Evolutionary conservation across 176 grass and related monocot species (phyloP).

Genomic region (Rhynchospora pubera): DNA sequence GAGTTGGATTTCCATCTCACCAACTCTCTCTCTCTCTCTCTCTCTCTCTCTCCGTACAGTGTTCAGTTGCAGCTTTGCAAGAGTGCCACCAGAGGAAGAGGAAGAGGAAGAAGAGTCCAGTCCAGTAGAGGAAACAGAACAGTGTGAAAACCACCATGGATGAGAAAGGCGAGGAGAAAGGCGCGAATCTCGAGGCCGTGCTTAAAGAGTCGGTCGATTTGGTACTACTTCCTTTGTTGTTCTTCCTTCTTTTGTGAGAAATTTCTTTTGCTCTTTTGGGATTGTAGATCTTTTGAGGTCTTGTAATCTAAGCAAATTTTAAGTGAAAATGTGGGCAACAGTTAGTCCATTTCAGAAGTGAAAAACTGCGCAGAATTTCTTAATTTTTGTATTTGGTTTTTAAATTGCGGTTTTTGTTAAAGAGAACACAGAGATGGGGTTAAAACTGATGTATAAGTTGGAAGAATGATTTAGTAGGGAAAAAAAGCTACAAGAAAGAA

Average conservation of each 20-base stretch:
- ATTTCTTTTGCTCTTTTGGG: neutral
- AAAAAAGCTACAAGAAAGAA: neutral
- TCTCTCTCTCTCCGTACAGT: neutral
- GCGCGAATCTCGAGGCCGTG: constrained; percentile 50
- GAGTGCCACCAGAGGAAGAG: neutral
- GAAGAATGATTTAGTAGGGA: neutral
- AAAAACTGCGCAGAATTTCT: neutral
- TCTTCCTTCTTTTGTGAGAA: neutral
- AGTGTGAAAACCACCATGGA: constrained; percentile 27
- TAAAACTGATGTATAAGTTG: neutral
- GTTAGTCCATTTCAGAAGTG: neutral
- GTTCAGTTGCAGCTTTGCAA: neutral
- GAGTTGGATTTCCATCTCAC: constrained; percentile 19
- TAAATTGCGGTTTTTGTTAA: neutral
- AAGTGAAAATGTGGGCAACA: neutral
- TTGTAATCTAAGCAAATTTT: neutral
- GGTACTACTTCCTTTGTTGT: constrained; percentile 26
- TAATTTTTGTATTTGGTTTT: neutral
- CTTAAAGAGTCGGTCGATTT: constrained; percentile 88
- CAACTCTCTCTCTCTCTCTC: neutral
- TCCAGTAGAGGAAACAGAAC: neutral
- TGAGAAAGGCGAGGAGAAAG: constrained; percentile 49
- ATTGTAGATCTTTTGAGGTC: constrained; percentile 1
- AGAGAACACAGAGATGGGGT: neutral
- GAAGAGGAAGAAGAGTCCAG: neutral